Evolutionary conservation across 345 rosid species (phyloP), one percentile per base, ranked within the genome.

Genomic region (Camelina neglecta): DNA sequence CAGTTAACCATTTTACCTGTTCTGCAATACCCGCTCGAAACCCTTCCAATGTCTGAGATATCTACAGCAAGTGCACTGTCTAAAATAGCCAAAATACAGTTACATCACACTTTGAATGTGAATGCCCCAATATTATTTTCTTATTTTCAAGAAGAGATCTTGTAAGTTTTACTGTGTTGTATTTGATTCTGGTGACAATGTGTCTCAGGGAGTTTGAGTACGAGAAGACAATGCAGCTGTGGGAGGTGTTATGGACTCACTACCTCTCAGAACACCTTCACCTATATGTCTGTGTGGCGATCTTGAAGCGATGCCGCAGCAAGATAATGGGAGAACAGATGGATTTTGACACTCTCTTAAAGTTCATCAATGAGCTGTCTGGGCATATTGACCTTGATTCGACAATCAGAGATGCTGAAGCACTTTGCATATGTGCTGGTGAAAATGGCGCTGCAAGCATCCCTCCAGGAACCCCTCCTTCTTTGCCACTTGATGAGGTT

Each of bases 171-270:
- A 36, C 21, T 31, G 44, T 45, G 29, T 35, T 26, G 44, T 50
- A 31, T 50, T 24, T 79, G 48, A 79, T 56, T 48, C 3, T 77
- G 45, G 54, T 72, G 68, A 60, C 26, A 24, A 35, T 74, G 21
- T 69, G 58, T 80, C 45, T 62, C 86, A 95, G 97, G 86, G 99
- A 95, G 81, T 89, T 95, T 60, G 93, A 88, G 67, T 95, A 86
- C 42, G 87, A 84, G 79, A 83, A 84, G 74, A 87, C 90, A 65
- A 89, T 92, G 97, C 82, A 81, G 20, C 72, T 95, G 42, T 95
- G 97, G 97, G 99, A 95, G 83, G 97, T 95, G 48, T 71, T 95
- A 38, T 95, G 99, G 99, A 95, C 97, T 0, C 94, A 86, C 60
- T 74, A 95, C 82, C 76, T 83, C 78, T 87, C 93, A 0, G 99